Evolutionary conservation across 2,329 filamentous ascomycete species (phyloP).

Genomic region (Sporothrix sp.): DNA sequence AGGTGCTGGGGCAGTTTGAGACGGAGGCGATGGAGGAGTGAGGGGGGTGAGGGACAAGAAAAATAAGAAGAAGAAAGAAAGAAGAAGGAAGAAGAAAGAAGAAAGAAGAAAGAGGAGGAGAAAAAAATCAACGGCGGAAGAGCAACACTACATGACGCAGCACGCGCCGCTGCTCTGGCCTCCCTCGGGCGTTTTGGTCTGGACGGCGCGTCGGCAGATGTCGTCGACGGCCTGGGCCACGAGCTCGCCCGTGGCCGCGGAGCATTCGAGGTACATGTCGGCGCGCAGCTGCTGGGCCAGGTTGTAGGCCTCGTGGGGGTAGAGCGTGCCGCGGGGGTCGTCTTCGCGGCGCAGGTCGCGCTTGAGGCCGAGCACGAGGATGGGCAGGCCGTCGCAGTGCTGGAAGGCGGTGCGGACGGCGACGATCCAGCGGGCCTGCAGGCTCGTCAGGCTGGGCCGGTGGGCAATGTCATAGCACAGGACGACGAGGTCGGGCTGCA

Average conservation of each 20-base stretch:
- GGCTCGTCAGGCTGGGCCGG: slow-evolving; percentile 47
- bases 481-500: slow-evolving; percentile 48
- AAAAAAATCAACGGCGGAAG: background rate
- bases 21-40: slow-evolving; percentile 21
- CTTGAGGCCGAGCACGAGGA: slow-evolving; percentile 51
- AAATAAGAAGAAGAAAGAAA: too few species aligned
- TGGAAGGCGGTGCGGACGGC: slow-evolving; percentile 41
- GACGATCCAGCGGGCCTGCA: slow-evolving; percentile 50
- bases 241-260: slow-evolving; percentile 50
- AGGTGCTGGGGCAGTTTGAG: slow-evolving; percentile 47
- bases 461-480: slow-evolving; percentile 55
- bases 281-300: slow-evolving; percentile 48
- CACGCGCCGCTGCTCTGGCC: slow-evolving; percentile 49
- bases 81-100: background rate
- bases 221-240: slow-evolving; percentile 50
- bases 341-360: slow-evolving; percentile 48
- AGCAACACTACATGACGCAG: slow-evolving; percentile 31
- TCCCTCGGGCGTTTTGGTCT: slow-evolving; percentile 35
- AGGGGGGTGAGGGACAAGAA: too few species aligned
- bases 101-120: background rate
- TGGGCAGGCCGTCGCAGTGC: slow-evolving; percentile 38
- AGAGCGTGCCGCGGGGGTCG: slow-evolving; percentile 51
- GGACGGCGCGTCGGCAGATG: slow-evolving; percentile 46
- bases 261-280: slow-evolving; percentile 56
- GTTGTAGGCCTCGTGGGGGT: slow-evolving; percentile 50